A percentile compares a stretch with the other conserved stretches of the same genome.
phyloP scores from a whole-genome alignment of 2,329 filamentous ascomycete genomes.

The Claviceps citrina region DNA sequence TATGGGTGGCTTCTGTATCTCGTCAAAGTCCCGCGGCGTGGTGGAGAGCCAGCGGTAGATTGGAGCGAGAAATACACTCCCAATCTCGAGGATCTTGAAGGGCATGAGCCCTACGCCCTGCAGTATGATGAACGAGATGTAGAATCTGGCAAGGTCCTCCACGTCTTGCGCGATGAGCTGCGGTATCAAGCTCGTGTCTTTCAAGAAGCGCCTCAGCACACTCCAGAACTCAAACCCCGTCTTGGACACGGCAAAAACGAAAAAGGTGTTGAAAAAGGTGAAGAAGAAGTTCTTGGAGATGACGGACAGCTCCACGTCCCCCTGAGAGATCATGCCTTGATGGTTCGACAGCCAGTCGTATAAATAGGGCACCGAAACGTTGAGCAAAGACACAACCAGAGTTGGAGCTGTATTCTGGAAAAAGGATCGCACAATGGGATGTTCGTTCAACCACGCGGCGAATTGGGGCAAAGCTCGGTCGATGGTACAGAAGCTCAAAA shows the following conservation, averaged over 20 bases:
- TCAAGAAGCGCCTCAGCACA: constrained; percentile 57
- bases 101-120: constrained; percentile 90
- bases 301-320: constrained; percentile 83
- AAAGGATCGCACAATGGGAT: constrained; percentile 57
- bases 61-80: constrained; percentile 69
- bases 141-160: constrained; percentile 63
- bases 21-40: constrained; percentile 78
- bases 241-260: constrained; percentile 80
- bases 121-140: constrained; percentile 84
- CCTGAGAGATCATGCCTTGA: constrained; percentile 90
- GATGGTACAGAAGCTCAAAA: constrained; percentile 72
- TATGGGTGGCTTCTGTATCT: constrained; percentile 63
- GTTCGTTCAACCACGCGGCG: constrained; percentile 48
- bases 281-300: constrained; percentile 99
- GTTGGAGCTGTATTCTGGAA: constrained; percentile 83
- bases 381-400: constrained; percentile 69
- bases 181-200: constrained; percentile 66
- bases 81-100: constrained; percentile 79
- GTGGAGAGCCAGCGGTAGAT: constrained; percentile 63
- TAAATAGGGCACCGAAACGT: constrained; percentile 77
- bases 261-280: constrained; percentile 96
- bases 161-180: constrained; percentile 61
- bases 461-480: constrained; percentile 55
- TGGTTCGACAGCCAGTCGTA: constrained; percentile 85
- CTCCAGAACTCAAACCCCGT: constrained; percentile 63